Conservation (phyloP, 1,284 basidiomycete genomes). For the Sphaerobolus stellatus region DNA sequence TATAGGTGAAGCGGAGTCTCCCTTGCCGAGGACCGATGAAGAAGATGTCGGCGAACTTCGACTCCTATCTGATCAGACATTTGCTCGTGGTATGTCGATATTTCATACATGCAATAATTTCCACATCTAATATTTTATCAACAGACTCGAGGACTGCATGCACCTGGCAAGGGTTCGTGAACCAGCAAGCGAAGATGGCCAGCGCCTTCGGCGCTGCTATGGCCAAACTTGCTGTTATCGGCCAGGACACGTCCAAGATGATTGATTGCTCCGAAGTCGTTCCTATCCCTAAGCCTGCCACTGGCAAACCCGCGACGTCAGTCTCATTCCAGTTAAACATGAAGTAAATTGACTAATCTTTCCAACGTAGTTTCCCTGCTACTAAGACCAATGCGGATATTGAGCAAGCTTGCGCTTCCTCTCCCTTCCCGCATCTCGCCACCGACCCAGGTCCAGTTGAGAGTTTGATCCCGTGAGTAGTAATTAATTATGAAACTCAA, state of each 20-base stretch:
- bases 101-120: background rate
- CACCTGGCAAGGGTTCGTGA: conserved; percentile 29
- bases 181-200: conserved; percentile 25
- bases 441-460: background rate
- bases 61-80: conserved; percentile 35
- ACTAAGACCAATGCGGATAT: background rate
- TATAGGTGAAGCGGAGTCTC: conserved; percentile 24
- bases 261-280: conserved; percentile 32
- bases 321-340: background rate
- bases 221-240: conserved; percentile 30
- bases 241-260: conserved; percentile 20
- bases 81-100: conserved; percentile 19
- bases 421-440: background rate
- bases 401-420: background rate
- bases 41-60: conserved; percentile 36
- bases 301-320: background rate
- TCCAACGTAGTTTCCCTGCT: background rate
- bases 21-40: conserved; percentile 12
- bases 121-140: background rate
- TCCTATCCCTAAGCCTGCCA: conserved; percentile 6
- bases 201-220: conserved; percentile 23
- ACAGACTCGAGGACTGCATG: conserved; percentile 28
- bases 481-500: background rate
- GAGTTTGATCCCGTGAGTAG: background rate
- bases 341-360: background rate